These are phyloP conservation scores for Tephrocybe sp. DNA, from an alignment of 768 basidiomycete genomes.

Conservation along the genomic window DNA sequence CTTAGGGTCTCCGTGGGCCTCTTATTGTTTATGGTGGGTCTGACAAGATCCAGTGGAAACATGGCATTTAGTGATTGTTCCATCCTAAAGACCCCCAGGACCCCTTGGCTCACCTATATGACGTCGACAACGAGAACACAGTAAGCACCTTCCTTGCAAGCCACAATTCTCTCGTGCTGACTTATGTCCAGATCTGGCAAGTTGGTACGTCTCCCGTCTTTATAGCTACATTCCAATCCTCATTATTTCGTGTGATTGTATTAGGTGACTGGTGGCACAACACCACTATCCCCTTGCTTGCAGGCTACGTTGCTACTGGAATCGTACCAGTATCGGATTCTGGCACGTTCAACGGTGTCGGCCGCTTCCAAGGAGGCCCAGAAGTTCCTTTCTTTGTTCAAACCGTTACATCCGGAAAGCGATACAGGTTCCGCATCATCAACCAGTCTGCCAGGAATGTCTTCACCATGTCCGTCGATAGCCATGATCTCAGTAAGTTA, in stretches of 20 bases:
- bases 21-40: conserved; percentile 27
- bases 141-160: conserved; percentile 6
- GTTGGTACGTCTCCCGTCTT: conserved; percentile 13
- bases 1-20: conserved; percentile 25
- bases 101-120: conserved; percentile 17
- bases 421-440: conserved; percentile 48
- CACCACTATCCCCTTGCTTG: conserved; percentile 27
- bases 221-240: too few relatives aligned
- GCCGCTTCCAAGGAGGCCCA: conserved; percentile 40
- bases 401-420: conserved; percentile 29
- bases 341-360: conserved; percentile 46
- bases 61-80: not conserved
- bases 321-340: conserved; percentile 35
- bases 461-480: conserved; percentile 40
- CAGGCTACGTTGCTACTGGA: conserved; percentile 23
- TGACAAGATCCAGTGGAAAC: too few relatives aligned
- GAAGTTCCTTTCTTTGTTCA: conserved; percentile 35
- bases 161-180: too few relatives aligned
- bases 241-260: not conserved
- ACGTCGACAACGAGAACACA: conserved; percentile 18
- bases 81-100: conserved; percentile 11
- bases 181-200: conserved; percentile 24
- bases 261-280: conserved; percentile 49
- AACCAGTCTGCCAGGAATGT: conserved; percentile 46
- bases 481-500: conserved; percentile 24